These are phyloP conservation scores for Pterocarpus macrocarpus DNA, from an alignment of 306 rosid species.

Conservation along the genomic window DNA sequence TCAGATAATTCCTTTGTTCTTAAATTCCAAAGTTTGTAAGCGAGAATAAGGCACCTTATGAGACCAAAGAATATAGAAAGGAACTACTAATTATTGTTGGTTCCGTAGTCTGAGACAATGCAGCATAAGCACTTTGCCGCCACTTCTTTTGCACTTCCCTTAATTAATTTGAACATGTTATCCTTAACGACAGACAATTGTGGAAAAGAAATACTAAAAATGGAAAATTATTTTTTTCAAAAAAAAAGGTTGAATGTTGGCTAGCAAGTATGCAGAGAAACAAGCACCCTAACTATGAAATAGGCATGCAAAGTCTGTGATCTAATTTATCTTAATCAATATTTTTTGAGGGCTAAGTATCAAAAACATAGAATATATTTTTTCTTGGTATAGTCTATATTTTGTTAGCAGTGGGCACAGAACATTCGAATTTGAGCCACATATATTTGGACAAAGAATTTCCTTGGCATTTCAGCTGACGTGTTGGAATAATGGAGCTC, in stretches of 20 bases:
- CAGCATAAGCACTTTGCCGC: slow-evolving; percentile 23
- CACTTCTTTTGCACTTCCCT: background rate
- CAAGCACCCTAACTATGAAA: background rate
- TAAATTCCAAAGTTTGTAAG: slow-evolving; percentile 19
- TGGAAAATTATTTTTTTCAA: background rate
- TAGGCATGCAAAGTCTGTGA: background rate
- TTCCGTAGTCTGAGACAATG: slow-evolving; percentile 3
- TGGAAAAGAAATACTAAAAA: background rate
- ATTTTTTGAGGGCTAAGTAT: background rate
- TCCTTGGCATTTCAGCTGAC: background rate
- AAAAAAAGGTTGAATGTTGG: slow-evolving; percentile 6
- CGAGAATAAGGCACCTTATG: slow-evolving; percentile 2
- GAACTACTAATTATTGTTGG: background rate
- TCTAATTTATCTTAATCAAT: background rate
- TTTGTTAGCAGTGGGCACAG: no score
- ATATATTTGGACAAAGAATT: background rate
- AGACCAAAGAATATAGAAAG: background rate
- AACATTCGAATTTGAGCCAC: background rate
- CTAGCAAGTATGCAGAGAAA: background rate
- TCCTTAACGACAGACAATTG: slow-evolving; percentile 9
- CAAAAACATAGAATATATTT: background rate
- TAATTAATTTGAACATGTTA: background rate
- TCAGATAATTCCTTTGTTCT: slow-evolving; percentile 25
- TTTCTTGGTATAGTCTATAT: no score
- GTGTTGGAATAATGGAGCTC: background rate